Base-by-base conservation (phyloP, 1,139 yeast genomes). In the Hansenula lynferdii region DNA sequence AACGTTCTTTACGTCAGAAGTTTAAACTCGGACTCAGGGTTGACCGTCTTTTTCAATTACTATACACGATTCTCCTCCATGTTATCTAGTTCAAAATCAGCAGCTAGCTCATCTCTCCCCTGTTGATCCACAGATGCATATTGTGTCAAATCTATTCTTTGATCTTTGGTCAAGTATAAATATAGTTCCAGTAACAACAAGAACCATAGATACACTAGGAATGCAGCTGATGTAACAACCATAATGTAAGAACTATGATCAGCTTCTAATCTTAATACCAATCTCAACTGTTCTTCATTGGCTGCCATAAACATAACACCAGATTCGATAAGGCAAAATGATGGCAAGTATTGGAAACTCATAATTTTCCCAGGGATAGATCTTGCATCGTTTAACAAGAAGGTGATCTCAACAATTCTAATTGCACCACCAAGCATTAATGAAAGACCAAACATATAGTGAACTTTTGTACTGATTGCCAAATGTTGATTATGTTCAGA, bases 251-350 rank as follows among this genome's bases (percentile, higher is more conserved):
- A 78, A 35, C 92, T 79, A 52, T 86, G 94, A 60, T 86, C 95
- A 9, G 95, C 80, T 5, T 89, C 87, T 50, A 85, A 69, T 47
- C 78, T 80, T 42, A 79, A 65, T 1, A 89, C 86, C 44, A 86
- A 65, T 14, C 65, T 64, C 53, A 90, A 67, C 54, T 90, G 96
- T 57, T 90, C 96, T 56, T 90, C 97, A 43, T 75, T 89, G 20
- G 97, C 97, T 20, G 86, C 77, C 96, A 89, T 87, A 57, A 90
- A 90, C 48, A 85, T 57, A 15, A 85, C 60, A 1, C 97, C 97
- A 1, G 94, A 69, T 45, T 85, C 74, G 2, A 87, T 74, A 38
- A 90, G 69, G 42, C 90, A 75, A 55, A 87, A 78, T 3, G 96
- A 86, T 1, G 97, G 83, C 20, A 89, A 54, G 59, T 85, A 85